Conservation (phyloP, 2,329 filamentous ascomycete species). For the Hymenoscyphus linearis region DNA sequence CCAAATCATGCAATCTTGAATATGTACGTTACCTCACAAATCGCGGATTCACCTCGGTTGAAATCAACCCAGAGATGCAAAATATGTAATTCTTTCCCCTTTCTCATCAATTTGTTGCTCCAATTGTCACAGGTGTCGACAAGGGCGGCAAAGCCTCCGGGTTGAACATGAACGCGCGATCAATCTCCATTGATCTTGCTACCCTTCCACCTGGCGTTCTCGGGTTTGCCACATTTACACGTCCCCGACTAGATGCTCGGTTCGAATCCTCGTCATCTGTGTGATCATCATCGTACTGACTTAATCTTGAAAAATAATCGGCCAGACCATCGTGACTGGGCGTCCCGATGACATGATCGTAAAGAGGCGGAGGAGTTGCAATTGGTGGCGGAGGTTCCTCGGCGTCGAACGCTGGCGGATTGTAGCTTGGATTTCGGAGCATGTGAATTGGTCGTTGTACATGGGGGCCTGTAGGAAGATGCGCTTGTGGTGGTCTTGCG, state of each 20-base stretch:
- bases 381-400: constrained; percentile 63
- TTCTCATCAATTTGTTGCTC: neutral
- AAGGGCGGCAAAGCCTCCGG: neutral
- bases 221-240: constrained; percentile 32
- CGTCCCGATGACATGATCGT: constrained; percentile 56
- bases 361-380: constrained; percentile 64
- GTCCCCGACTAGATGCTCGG: constrained; percentile 23
- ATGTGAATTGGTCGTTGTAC: constrained; percentile 55
- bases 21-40: neutral
- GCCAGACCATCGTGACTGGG: constrained; percentile 50
- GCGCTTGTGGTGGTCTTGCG: constrained; percentile 44
- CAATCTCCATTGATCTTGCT: constrained; percentile 32
- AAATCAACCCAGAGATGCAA: neutral
- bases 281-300: constrained; percentile 28
- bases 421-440: constrained; percentile 62
- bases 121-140: neutral
- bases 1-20: neutral
- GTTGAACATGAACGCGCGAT: constrained; percentile 32
- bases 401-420: constrained; percentile 65
- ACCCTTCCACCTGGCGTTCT: constrained; percentile 31
- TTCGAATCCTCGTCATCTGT: constrained; percentile 27
- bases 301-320: constrained; percentile 57
- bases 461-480: constrained; percentile 30
- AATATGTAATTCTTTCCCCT: neutral
- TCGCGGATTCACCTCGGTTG: neutral